phyloP scores from a whole-genome alignment of 1,284 basidiomycete genomes.

The Wallemia ichthyophaga region DNA sequence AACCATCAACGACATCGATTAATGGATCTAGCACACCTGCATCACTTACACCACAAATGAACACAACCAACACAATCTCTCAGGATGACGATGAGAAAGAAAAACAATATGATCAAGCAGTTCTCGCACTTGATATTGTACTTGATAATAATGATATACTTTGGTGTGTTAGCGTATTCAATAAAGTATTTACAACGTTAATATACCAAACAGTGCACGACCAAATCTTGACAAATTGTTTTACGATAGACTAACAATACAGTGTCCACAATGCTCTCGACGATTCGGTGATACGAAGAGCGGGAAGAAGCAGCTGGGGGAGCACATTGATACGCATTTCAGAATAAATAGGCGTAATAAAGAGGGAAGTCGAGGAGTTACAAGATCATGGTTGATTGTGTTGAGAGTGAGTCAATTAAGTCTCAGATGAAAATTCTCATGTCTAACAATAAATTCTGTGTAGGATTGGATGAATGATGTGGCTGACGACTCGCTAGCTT shows the following conservation, averaged over 20 bases:
- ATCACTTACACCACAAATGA: not conserved
- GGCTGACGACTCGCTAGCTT: conserved; percentile 3
- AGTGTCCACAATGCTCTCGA: conserved; percentile 81
- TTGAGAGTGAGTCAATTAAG: conserved; percentile 58
- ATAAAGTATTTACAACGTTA: not conserved
- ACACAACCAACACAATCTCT: not conserved
- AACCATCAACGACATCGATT: not conserved
- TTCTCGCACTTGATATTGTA: conserved; percentile 36
- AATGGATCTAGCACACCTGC: not conserved
- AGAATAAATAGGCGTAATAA: conserved; percentile 66
- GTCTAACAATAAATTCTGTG: no score
- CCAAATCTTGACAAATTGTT: conserved; percentile 23
- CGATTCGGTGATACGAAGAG: conserved; percentile 41
- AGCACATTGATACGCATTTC: conserved; percentile 93
- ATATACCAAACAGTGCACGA: not conserved
- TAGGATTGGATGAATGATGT: conserved; percentile 62
- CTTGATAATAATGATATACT: conserved; percentile 29
- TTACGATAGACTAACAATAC: conserved; percentile 39
- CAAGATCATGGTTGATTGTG: conserved; percentile 64
- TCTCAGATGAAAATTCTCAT: no score
- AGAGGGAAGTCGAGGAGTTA: conserved; percentile 62
- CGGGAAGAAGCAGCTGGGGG: conserved; percentile 50
- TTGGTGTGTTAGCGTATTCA: not conserved
- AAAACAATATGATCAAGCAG: conserved; percentile 28
- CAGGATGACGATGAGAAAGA: not conserved